Evolutionary conservation across 2,329 filamentous ascomycete species (phyloP), one percentile per base, ranked within the genome.

Genomic region (Ascochyta rabiei): DNA sequence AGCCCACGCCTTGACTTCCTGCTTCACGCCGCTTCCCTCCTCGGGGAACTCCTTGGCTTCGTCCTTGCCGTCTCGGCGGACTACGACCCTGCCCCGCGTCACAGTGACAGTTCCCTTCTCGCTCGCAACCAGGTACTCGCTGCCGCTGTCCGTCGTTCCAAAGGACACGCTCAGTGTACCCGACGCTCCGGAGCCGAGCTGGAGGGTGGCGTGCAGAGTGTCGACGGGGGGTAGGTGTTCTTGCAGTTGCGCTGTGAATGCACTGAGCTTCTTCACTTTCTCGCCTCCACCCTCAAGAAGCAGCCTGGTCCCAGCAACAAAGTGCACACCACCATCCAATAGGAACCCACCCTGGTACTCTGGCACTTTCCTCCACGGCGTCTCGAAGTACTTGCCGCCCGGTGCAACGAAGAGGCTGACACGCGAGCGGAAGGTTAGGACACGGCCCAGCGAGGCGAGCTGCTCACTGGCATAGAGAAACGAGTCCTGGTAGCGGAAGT

Each of bases 251-350:
- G 76, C 67, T 1, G 85, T 84, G 56, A 84, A 83, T 0, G 85
- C 85, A 16, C 79, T 77, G 3, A 88, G 73, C 30, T 74, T 77
- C 12, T 75, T 76, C 8, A 79, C 75, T 41, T 81, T 77, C 4
- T 77, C 76, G 0, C 74, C 62, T 1, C 57, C 68, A 57, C 16
- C 79, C 77, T 55, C 48, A 2, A 91, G 76, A 37, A 93, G 68
- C 28, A 83, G 71, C 15, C 89, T 79, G 44, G 87, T 80, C 0
- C 76, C 86, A 7, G 89, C 89, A 6, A 86, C 78, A 56, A 84
- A 87, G 72, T 93, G 90, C 23, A 93, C 88, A 38, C 90, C 89
- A 13, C 85, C 88, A 67, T 93, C 89, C 2, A 93, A 82, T 49
- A 92, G 72, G 69, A 91, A 92, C 0, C 90, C 89, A 49, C 89